A percentile compares a stretch with the other conserved stretches of the same genome.
phyloP scores from a whole-genome alignment of 306 rosid species.

The Pueraria montana region DNA sequence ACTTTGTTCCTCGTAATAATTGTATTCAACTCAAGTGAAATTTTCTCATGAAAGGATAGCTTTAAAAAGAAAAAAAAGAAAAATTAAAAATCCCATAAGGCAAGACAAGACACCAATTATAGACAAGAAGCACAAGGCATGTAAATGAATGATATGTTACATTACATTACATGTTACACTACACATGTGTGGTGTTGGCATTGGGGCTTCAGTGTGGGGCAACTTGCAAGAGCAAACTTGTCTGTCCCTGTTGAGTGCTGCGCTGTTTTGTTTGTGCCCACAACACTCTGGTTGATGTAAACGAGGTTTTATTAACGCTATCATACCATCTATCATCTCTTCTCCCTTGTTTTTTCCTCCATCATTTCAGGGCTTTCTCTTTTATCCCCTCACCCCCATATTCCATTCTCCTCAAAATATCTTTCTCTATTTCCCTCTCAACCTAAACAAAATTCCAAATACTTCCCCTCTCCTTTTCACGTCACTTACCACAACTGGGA shows the following conservation, averaged over 20 bases:
- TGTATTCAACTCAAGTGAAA: neutral
- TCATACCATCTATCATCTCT: slow-evolving; percentile 32
- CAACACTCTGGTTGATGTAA: neutral
- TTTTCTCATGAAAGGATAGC: neutral
- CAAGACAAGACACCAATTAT: neutral
- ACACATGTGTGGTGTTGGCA: slow-evolving; percentile 17
- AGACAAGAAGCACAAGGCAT: neutral
- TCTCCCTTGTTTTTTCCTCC: slow-evolving; percentile 45
- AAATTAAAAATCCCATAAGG: neutral
- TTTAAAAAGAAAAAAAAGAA: no score
- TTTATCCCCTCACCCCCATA: neutral
- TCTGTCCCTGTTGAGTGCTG: slow-evolving; percentile 3
- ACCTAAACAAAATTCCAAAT: slow-evolving; percentile 28
- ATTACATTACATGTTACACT: neutral
- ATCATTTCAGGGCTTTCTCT: slow-evolving; percentile 61
- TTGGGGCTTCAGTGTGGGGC: neutral
- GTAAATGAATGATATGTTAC: neutral
- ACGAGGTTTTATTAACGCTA: slow-evolving; percentile 28
- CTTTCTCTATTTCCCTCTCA: slow-evolving; percentile 10
- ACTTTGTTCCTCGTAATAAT: neutral
- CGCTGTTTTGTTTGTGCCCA: slow-evolving; percentile 22
- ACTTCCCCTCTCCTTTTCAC: slow-evolving; percentile 25
- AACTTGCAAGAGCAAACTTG: neutral
- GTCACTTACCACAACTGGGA: slow-evolving; percentile 44
- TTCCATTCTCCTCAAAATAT: slow-evolving; percentile 46